phyloP scores from a whole-genome alignment of 2,329 filamentous ascomycete genomes.

The Knufia petricola region DNA sequence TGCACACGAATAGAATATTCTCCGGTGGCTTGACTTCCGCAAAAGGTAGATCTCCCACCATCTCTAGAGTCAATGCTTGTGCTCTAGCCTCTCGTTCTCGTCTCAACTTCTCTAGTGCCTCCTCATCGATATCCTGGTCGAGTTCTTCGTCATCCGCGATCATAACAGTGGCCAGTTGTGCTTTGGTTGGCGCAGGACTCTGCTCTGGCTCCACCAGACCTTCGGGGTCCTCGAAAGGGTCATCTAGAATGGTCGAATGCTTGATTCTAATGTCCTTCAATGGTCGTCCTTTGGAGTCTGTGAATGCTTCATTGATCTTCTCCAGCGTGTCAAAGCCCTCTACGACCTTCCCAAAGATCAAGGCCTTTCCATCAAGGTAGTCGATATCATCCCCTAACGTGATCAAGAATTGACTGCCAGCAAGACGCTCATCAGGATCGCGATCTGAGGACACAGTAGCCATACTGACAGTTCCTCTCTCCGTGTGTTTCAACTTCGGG shows the following conservation, averaged over 20 bases:
- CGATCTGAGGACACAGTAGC: constrained; percentile 70
- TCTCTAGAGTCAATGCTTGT: constrained; percentile 88
- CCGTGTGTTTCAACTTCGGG: constrained; percentile 76
- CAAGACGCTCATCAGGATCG: constrained; percentile 72
- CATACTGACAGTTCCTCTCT: constrained; percentile 93
- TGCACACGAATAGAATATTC: constrained; percentile 96
- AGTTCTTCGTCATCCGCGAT: constrained; percentile 84
- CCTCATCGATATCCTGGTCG: constrained; percentile 69
- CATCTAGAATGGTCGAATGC: constrained; percentile 84
- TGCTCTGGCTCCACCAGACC: constrained; percentile 66
- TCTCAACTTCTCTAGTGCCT: constrained; percentile 66
- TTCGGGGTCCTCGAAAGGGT: constrained; percentile 76
- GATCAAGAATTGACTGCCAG: constrained; percentile 87
- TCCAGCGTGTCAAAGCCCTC: constrained; percentile 92
- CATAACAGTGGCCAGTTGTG: constrained; percentile 80
- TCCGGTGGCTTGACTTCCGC: constrained; percentile 96
- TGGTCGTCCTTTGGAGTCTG: constrained; percentile 75
- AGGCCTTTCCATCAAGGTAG: constrained; percentile 84
- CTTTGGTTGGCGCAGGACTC: constrained; percentile 71
- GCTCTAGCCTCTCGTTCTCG: constrained; percentile 85
- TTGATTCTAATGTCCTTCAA: constrained; percentile 91
- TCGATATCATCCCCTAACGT: constrained; percentile 84
- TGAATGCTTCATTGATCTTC: constrained; percentile 83
- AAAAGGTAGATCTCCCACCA: constrained; percentile 95
- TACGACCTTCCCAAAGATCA: constrained; percentile 88